A percentile compares a stretch with the other conserved stretches of the same genome.
These are phyloP conservation scores for Onygenales sp. DNA, from an alignment of 2,329 filamentous ascomycete genomes.

Conservation along the genomic window DNA sequence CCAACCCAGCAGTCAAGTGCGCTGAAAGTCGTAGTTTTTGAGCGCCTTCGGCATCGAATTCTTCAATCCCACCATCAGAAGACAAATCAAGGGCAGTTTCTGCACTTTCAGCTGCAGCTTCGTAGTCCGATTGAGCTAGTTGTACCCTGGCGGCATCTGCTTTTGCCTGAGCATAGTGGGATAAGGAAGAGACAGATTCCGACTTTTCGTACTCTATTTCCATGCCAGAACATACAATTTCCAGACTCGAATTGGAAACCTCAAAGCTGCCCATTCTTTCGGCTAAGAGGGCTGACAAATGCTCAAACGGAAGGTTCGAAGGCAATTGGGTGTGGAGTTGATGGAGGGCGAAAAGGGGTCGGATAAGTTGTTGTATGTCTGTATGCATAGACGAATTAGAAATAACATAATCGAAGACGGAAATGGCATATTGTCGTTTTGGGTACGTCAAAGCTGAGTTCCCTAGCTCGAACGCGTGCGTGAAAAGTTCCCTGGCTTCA, in stretches of 20 bases:
- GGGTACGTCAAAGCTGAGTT: conserved; percentile 64
- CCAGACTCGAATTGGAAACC: conserved; percentile 55
- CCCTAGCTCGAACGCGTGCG: conserved; percentile 87
- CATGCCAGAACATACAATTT: conserved; percentile 56
- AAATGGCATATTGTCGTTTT: conserved; percentile 69
- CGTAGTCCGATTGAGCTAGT: conserved; percentile 57
- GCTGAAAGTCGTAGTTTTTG: conserved; percentile 69
- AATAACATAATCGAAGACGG: conserved; percentile 73
- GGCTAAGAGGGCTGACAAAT: conserved; percentile 69
- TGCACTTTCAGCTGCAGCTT: conserved; percentile 66
- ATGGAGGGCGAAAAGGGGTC: conserved; percentile 78
- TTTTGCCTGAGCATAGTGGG: conserved; percentile 71
- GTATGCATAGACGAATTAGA: conserved; percentile 43
- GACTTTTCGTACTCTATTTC: conserved; percentile 78
- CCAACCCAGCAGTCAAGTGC: conserved; percentile 75
- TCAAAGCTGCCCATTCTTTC: conserved; percentile 66
- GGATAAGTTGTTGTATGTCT: conserved; percentile 57
- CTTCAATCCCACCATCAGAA: conserved; percentile 58
- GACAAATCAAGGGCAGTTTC: conserved; percentile 72
- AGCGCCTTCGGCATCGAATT: conserved; percentile 53
- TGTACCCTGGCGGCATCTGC: conserved; percentile 79
- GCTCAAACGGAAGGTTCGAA: conserved; percentile 60
- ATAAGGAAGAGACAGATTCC: conserved; percentile 65
- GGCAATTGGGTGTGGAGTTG: conserved; percentile 68
- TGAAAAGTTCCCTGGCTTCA: conserved; percentile 78